These are phyloP conservation scores for Heteromeles arbutifolia DNA, from an alignment of 306 rosid species.

Conservation along the genomic window DNA sequence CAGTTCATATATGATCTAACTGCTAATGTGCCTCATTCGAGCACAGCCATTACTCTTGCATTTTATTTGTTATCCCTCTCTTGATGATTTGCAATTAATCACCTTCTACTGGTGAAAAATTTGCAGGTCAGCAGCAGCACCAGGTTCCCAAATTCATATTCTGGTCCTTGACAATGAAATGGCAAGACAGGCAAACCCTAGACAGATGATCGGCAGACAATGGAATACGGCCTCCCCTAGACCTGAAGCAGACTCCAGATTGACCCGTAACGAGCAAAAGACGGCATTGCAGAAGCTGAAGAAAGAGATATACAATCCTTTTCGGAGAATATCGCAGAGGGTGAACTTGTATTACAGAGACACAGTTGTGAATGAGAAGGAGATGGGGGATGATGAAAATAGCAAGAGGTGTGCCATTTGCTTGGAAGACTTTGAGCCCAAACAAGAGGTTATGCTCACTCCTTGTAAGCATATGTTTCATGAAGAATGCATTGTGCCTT, in stretches of 20 bases:
- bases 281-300: conserved; percentile 48
- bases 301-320: conserved; percentile 50
- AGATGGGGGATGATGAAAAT: conserved; percentile 33
- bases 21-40: neutral
- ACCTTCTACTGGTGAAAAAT: neutral
- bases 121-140: conserved; percentile 35
- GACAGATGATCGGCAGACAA: conserved; percentile 21
- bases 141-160: conserved; percentile 13
- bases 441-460: conserved; percentile 59
- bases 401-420: conserved; percentile 60
- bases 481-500: conserved; percentile 73
- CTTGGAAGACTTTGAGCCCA: conserved; percentile 68
- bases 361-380: conserved; percentile 14
- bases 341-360: conserved; percentile 51
- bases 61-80: neutral
- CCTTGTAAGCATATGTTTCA: conserved; percentile 90
- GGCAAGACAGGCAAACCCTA: conserved; percentile 19
- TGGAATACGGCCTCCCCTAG: conserved; percentile 14
- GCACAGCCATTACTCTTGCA: neutral
- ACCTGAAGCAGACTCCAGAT: conserved; percentile 23
- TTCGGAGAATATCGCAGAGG: conserved; percentile 23
- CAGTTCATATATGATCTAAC: neutral
- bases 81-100: neutral
- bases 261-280: conserved; percentile 24
- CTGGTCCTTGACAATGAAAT: conserved; percentile 7